Evolutionary conservation across 2,329 filamentous ascomycete species (phyloP), one percentile per base, ranked within the genome.

Genomic region (Venturia effusa): DNA sequence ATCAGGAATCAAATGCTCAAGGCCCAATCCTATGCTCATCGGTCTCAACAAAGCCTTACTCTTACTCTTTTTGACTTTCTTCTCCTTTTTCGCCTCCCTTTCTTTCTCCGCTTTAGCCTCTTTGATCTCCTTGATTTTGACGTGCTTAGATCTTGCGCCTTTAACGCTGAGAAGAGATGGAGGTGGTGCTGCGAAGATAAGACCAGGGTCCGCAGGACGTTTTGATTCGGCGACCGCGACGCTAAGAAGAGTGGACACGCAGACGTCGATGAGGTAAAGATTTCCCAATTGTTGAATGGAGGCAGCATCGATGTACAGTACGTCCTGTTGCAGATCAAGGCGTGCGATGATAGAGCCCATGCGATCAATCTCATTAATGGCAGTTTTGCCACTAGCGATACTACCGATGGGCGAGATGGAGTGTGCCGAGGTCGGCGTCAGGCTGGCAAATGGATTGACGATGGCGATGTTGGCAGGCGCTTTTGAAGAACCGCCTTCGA

Each of bases 151-250:
- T 27, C 41, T 60, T 3, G 61, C 59, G 22, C 54, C 27, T 22
- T 30, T 45, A 51, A 39, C 59, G 34, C n/a, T 34, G 15, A 67
- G 34, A 2, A 68, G 51, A 22, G 66, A 66, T 32, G 66, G 68
- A 0, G 73, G 73, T 10, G 73, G 73, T 8, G 71, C 67, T n/a
- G 67, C 71, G 61, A 74, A 74, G 4, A 68, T 68, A 32, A 73
- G 63, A 57, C 65, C 65, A 30, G 48, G 64, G 34, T 64, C 40
- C 3, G 27, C 59, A 32, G 60, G 64, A n/a, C 74, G 69, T 0
- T 74, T 72, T 19, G 74, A 73, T 70, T 81, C 79, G 15, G 78
- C 75, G 0, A 79, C 73, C 0, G 77, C 78, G 48, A 79, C 76
- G 19, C 77, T 75, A 37, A 80, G 68, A 13, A 81, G 69, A 0